Evolutionary conservation across 768 basidiomycete species (phyloP), one percentile per base, ranked within the genome.

Genomic region (Macrolepiota albuminosa): DNA sequence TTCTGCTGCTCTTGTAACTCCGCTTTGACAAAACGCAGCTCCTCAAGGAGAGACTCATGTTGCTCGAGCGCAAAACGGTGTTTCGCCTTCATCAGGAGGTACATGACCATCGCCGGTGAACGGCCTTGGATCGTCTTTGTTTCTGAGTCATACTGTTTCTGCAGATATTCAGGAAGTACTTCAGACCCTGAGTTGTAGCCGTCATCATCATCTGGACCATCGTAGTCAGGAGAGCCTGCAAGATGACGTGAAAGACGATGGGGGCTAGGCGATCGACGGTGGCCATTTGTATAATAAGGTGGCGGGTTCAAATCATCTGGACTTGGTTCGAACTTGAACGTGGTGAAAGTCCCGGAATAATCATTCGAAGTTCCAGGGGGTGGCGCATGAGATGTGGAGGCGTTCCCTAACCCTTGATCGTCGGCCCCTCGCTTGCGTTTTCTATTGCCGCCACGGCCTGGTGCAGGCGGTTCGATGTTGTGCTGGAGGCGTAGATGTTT

Each of bases 401-500:
- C 55, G 56, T 66, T 63, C 39, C 67, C 67, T 47, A 64, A 58
- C 4, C 65, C 66, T 50, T 72, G 66, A 49, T 79, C 79, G 16
- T 76, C 78, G 31, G 73, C 73, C 5, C 72, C 77, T 34, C 87
- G 84, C 68, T 91, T 91, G 56, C 90, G 86, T 68, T 89, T 88
- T 53, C 86, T 81, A 26, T 74, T 72, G 18, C 87, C 88, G 47
- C 87, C 89, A 42, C 88, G 82, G 6, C 86, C 85, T 0, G 91
- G 88, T 1, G 84, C 78, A 0, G 91, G 89, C 0, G 89, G 86
- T 2, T 80, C 80, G 68, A 90, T 85, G 65, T 89, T 87, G 73
- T 94, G 91, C 67, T 95, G 91, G 36, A 91, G 84, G 29, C 93
- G 87, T 84, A 94, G 88, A 71, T 97, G 95, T 69, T 96, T 96